Percentiles rank a stretch among this genome's conserved stretches.
phyloP scores from a whole-genome alignment of 257 asterid genomes.

The Solanum ossicruentum region DNA sequence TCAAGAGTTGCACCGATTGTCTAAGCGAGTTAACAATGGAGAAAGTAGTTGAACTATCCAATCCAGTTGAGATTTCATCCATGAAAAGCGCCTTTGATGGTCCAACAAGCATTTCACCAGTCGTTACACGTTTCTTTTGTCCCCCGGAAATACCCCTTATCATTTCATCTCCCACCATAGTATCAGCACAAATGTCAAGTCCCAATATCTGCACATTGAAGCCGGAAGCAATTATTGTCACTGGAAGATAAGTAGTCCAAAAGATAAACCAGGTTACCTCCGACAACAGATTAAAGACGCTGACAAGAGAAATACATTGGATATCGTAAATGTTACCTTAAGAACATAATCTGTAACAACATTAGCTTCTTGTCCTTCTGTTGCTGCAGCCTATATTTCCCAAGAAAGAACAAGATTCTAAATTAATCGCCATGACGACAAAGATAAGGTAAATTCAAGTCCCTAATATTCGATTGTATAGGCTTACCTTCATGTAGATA shows the following conservation, averaged over 20 bases:
- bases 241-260: neutral
- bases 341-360: conserved; percentile 27
- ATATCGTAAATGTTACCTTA: conserved; percentile 2
- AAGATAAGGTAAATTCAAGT: neutral
- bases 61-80: conserved; percentile 64
- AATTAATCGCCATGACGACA: neutral
- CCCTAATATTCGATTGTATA: neutral
- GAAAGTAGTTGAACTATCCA: conserved; percentile 58
- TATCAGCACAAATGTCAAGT: conserved; percentile 27
- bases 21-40: conserved; percentile 39
- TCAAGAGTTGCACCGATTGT: conserved; percentile 45
- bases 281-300: neutral
- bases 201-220: conserved; percentile 15
- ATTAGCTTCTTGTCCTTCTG: conserved; percentile 28
- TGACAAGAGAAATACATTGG: neutral
- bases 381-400: conserved; percentile 21
- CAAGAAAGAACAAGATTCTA: neutral
- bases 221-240: neutral
- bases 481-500: conserved; percentile 24
- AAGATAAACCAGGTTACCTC: neutral
- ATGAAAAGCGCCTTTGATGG: conserved; percentile 58
- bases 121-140: conserved; percentile 28
- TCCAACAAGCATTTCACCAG: conserved; percentile 54
- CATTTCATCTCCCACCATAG: conserved; percentile 31
- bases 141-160: conserved; percentile 30